Evolutionary conservation across 352 stramenopile species (phyloP).

Genomic region (Plasmopara halstedii): DNA sequence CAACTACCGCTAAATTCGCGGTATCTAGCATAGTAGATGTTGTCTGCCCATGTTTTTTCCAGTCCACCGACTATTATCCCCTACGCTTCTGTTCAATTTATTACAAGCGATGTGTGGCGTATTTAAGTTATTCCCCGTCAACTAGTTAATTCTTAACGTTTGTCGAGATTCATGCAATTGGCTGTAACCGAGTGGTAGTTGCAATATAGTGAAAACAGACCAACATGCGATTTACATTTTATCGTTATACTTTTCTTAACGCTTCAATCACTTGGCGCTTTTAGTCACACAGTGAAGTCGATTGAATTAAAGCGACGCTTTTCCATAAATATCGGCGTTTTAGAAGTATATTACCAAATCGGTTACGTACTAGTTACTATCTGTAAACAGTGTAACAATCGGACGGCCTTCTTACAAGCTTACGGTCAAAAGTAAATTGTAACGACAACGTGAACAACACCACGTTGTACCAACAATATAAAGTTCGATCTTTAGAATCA

Average conservation of each 20-base stretch:
- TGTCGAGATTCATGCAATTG: slow-evolving; percentile 24
- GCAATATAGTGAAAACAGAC: slow-evolving; percentile 17
- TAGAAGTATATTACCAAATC: no score
- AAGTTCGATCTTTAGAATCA: slow-evolving; percentile 6
- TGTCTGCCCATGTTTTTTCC: slow-evolving; percentile 14
- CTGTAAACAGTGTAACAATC: not conserved
- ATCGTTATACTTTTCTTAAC: no score
- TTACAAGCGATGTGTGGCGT: slow-evolving; percentile 23
- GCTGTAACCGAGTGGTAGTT: slow-evolving; percentile 32
- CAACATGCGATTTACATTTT: no score
- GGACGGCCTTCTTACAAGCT: not conserved
- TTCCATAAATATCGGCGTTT: no score
- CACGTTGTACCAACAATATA: slow-evolving; percentile 1
- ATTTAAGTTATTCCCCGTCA: slow-evolving; percentile 46
- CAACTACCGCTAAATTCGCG: slow-evolving; percentile 17
- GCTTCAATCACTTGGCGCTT: no score
- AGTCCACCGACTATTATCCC: slow-evolving; percentile 3
- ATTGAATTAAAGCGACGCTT: no score
- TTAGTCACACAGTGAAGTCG: no score
- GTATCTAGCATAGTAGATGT: slow-evolving; percentile 39
- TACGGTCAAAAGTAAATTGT: not conserved
- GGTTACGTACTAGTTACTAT: slow-evolving; percentile 1
- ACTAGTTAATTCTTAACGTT: slow-evolving; percentile 33
- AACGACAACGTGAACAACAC: slow-evolving; percentile 5
- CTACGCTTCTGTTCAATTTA: slow-evolving; percentile 16